Evolutionary conservation across 805 yeast genomes (phyloP).

Genomic region (Huiozyma naganishii): DNA sequence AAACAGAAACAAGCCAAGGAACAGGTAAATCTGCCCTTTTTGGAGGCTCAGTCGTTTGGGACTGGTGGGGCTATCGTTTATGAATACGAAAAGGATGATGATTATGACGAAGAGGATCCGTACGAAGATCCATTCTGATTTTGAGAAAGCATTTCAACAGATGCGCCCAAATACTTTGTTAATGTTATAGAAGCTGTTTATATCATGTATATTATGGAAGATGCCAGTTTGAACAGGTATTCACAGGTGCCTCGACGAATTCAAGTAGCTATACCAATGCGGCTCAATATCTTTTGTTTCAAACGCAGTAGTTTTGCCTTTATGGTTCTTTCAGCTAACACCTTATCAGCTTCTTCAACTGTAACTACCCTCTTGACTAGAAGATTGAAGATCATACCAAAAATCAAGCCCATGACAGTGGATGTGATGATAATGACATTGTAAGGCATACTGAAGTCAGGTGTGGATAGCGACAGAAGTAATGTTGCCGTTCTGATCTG

Average conservation of each 20-base stretch:
- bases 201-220: background rate
- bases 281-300: slow-evolving; percentile 4
- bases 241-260: no score
- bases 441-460: slow-evolving; percentile 98
- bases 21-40: slow-evolving; percentile 80
- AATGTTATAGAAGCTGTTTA: background rate
- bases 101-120: slow-evolving; percentile 96
- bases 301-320: slow-evolving; percentile 15
- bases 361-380: slow-evolving; percentile 65
- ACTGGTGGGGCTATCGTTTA: slow-evolving; percentile 92
- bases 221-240: background rate
- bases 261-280: no score
- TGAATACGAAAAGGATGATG: slow-evolving; percentile 93
- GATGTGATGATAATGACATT: slow-evolving; percentile 91
- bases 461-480: slow-evolving; percentile 80
- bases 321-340: slow-evolving; percentile 9
- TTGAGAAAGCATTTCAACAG: background rate
- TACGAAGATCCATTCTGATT: slow-evolving; percentile 83
- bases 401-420: slow-evolving; percentile 84
- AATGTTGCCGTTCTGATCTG: slow-evolving; percentile 76
- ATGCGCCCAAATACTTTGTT: background rate
- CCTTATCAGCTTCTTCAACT: slow-evolving; percentile 51
- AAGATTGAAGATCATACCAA: slow-evolving; percentile 77
- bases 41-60: slow-evolving; percentile 74
- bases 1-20: slow-evolving; percentile 72